Evolutionary conservation across 1,139 yeast genomes (phyloP).

Genomic region (Saccharomyces pastorianus): DNA sequence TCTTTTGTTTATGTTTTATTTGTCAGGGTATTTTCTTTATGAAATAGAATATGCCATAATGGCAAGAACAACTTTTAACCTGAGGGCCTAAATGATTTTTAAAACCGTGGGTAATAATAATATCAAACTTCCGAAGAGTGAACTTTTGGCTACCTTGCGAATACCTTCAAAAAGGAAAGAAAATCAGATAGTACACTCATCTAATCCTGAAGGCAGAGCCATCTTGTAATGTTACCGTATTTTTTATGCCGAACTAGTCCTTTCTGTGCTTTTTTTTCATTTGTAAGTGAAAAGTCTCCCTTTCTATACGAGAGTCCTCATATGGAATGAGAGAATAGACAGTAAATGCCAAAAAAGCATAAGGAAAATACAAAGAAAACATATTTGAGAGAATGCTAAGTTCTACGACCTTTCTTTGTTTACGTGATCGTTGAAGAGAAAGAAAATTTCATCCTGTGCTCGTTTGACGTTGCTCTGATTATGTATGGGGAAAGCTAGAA

Average conservation of each 20-base stretch:
- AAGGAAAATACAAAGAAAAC: too few species aligned
- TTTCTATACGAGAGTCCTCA: constrained; percentile 1
- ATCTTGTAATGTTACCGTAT: not conserved
- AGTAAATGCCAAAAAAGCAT: not conserved
- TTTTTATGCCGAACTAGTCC: constrained; percentile 2
- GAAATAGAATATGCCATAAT: not conserved
- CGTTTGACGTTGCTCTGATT: too few species aligned
- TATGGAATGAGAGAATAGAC: not conserved
- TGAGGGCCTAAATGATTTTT: too few species aligned
- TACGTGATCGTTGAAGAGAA: too few species aligned
- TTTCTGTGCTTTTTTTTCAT: constrained; percentile 18
- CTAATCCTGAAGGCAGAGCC: too few species aligned
- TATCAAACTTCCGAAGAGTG: not conserved
- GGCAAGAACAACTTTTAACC: not conserved
- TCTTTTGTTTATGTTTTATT: constrained; percentile 8
- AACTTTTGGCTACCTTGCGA: not conserved
- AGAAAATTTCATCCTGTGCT: too few species aligned
- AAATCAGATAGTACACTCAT: not conserved
- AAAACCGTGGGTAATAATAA: too few species aligned
- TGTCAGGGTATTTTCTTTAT: constrained; percentile 2
- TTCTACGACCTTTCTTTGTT: too few species aligned
- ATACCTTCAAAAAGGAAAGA: not conserved
- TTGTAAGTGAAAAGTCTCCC: constrained; percentile 10
- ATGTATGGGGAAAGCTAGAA: too few species aligned
- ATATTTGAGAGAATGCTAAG: too few species aligned